phyloP scores from a whole-genome alignment of 179 eudicot genomes.

The Patellifolia procumbens region DNA sequence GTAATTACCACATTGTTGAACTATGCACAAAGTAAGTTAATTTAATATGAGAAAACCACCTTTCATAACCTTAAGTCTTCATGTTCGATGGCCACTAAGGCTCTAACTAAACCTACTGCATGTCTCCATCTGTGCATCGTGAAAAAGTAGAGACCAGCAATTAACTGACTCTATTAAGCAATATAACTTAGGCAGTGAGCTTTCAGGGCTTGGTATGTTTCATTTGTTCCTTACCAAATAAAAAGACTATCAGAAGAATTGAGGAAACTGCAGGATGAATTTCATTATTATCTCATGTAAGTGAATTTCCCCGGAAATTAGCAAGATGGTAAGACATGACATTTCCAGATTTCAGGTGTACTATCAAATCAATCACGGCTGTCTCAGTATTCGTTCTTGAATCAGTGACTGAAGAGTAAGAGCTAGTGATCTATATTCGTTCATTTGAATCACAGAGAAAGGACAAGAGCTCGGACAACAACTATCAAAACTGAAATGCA shows the following conservation, averaged over 20 bases:
- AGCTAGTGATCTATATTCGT: too few relatives aligned
- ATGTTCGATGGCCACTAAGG: not conserved
- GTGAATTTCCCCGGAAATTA: not conserved
- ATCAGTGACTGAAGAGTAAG: too few relatives aligned
- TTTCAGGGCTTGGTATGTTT: not conserved
- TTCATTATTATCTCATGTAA: not conserved
- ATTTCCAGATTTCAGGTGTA: not conserved
- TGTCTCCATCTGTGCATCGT: not conserved
- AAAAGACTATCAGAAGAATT: not conserved
- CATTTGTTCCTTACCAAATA: not conserved
- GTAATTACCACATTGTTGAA: not conserved
- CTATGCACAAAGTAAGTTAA: not conserved
- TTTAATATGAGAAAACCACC: too few relatives aligned
- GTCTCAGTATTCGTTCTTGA: too few relatives aligned
- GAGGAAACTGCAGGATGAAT: not conserved
- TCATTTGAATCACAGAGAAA: too few relatives aligned
- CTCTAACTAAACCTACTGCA: not conserved
- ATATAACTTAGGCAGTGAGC: not conserved
- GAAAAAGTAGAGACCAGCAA: not conserved
- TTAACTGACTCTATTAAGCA: not conserved
- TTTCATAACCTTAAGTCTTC: not conserved
- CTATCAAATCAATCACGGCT: conserved; percentile 1
- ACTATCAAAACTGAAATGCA: too few relatives aligned
- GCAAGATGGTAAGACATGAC: not conserved
- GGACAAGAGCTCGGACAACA: too few relatives aligned